Base-by-base conservation (phyloP, 345 rosid species). In the Gossypium anomalum region DNA sequence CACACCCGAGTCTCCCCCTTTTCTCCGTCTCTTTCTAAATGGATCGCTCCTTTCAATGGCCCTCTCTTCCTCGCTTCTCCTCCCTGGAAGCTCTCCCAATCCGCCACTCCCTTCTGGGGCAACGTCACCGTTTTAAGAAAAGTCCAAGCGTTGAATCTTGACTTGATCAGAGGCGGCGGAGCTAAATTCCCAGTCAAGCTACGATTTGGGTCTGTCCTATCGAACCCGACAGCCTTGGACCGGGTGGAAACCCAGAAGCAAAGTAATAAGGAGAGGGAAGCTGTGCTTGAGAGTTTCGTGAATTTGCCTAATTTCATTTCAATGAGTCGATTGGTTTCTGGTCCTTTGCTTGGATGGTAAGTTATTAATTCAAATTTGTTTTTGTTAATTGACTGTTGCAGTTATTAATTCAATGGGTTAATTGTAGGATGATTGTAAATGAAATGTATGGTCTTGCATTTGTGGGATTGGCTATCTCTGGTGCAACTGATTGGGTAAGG, bases 291-390 rank as follows among this genome's bases (percentile, higher is more conserved):
- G 72, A 89, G 92, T 78, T 89, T 89, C 51, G 82, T 93, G 68
- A 93, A 91, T 87, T 78, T 85, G 77, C 99, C 98, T 20, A 95
- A 95, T 84, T 48, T 85, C 74, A 84, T 95, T 73, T 93, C 99
- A 2, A 12, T 95, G 49, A 77, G 90, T 51, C 88, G 97, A 69
- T 57, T 95, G 83, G 86, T 84, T 65, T 95, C 98, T 74, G 98
- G 99, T 57, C 99, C 99, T 80, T 74, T 86, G 48, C 85, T 95
- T 72, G 90, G 97, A 85, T 90, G 99, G 98, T 93, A 82, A 44
- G 78, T 57, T 55, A 34, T 43, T 23, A 22, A n/a, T 3, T 15
- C 16, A 8, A 52, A 2, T 29, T 11, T 5, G 5, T 6, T 38
- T 27, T 15, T 11, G 4, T 14, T 13, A 25, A 59, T 25, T 59